Percentiles rank a stretch among this genome's conserved stretches.
Evolutionary conservation across 164 flowering plant genomes (phyloP).

Genomic region (Magnolia changhungtana): DNA sequence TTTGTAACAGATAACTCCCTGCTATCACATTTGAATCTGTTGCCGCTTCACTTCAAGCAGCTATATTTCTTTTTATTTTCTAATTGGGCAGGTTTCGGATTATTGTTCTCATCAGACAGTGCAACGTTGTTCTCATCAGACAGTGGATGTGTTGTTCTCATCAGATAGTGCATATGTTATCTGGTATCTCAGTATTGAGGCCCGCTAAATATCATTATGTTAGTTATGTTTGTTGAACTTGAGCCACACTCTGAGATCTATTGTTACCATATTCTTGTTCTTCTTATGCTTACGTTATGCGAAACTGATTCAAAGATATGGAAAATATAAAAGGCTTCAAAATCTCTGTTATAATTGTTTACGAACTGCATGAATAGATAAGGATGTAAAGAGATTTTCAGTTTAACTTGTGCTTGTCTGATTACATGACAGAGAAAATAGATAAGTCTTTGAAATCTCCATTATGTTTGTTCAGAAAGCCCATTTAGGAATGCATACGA

Average conservation of each 20-base stretch:
- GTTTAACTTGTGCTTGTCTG: no score
- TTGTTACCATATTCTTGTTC: neutral
- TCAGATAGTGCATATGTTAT: neutral
- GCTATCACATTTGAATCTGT: no score
- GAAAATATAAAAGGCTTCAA: neutral
- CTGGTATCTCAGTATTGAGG: neutral
- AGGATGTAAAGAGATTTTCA: no score
- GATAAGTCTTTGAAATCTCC: neutral
- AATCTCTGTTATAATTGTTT: neutral
- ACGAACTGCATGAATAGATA: no score
- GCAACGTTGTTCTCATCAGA: neutral
- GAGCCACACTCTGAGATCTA: neutral
- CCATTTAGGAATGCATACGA: neutral
- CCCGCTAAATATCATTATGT: neutral
- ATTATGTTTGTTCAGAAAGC: neutral
- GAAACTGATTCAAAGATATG: neutral
- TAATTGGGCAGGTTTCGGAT: neutral
- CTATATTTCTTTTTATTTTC: neutral
- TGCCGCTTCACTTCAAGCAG: no score
- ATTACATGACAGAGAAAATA: no score
- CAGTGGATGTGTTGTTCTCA: neutral
- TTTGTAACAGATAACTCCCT: no score
- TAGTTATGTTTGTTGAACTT: neutral
- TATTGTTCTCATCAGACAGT: neutral
- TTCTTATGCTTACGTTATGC: neutral